Base-by-base conservation (phyloP, 768 basidiomycete genomes). In the Scleroderma bovista region DNA sequence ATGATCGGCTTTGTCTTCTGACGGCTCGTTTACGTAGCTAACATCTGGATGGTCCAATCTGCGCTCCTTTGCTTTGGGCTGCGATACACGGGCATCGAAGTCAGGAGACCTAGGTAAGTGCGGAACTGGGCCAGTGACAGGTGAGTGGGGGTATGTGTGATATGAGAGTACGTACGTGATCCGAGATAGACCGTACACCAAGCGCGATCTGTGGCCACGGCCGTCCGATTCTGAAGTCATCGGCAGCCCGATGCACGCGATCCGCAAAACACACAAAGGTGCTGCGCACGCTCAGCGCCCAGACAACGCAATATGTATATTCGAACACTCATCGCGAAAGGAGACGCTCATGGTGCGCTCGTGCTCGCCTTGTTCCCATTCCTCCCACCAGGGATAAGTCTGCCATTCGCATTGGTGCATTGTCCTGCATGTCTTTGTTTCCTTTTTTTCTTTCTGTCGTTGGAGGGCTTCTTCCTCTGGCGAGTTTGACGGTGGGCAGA, bases 351-450 rank as follows among this genome's bases (percentile, higher is more conserved):
- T 56, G 2, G 46, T 48, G 11, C 65, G 66, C 36, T 36, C 17
- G 5, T 37, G 44, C 47, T 66, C 65, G 29, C 57, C 59, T 8
- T 57, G 52, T 20, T 66, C 64, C 66, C 66, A 66, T 40, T 66
- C 65, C 38, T 66, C 55, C 65, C 65, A 68, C 65, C 65, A 66
- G 1, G 60, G 59, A 68, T 55, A 29, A 59, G 19, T 23, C 42
- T 58, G 0, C 65, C 65, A 13, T 49, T 46, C 1, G 36, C 50
- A 13, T 66, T 65, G 3, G 36, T 42, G 1, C 59, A 38, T 3
- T 44, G 56, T 8, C 65, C 65, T 1, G 65, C 65, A 13, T 38
- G 57, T 3, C 56, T 50, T 19, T 42, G 48, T 34, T 26, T 57
- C 41, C n/a, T 43, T 48, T 10, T 44, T 51, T 1, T 50, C 42